Evolutionary conservation across 768 basidiomycete species (phyloP).

Genomic region (Leucocoprinus leucothites): DNA sequence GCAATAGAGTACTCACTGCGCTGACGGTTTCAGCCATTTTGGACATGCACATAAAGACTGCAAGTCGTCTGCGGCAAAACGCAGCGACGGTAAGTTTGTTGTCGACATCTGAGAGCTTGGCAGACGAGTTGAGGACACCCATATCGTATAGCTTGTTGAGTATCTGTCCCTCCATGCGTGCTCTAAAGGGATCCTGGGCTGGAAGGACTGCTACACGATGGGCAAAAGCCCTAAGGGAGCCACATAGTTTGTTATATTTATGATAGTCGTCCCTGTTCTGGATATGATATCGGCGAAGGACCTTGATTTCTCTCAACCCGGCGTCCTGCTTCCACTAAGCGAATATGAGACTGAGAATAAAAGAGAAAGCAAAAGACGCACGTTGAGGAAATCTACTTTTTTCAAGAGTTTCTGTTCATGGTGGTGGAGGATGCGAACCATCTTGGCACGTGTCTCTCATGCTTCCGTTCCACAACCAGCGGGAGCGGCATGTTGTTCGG

Average conservation of each 20-base stretch:
- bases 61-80: conserved; percentile 87
- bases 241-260: conserved; percentile 97
- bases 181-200: conserved; percentile 82
- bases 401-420: conserved; percentile 95
- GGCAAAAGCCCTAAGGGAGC: conserved; percentile 78
- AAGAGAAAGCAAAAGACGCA: conserved; percentile 42
- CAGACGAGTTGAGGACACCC: conserved; percentile 82
- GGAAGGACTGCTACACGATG: conserved; percentile 88
- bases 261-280: conserved; percentile 94
- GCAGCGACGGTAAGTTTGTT: conserved; percentile 96
- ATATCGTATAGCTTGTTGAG: conserved; percentile 97
- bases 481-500: too few species aligned
- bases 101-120: conserved; percentile 92
- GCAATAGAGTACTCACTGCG: conserved; percentile 56
- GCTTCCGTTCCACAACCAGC: conserved; percentile 3
- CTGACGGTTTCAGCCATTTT: conserved; percentile 97
- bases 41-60: conserved; percentile 86
- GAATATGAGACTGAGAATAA: conserved; percentile 12
- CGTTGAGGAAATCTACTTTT: conserved; percentile 96
- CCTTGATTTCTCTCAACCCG: conserved; percentile 83
- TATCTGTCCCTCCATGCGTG: conserved; percentile 80
- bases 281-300: conserved; percentile 94
- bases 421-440: conserved; percentile 45
- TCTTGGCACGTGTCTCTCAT: not conserved
- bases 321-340: conserved; percentile 95